phyloP scores from a whole-genome alignment of 2,329 filamentous ascomycete species.

The Diaporthe humulicola region DNA sequence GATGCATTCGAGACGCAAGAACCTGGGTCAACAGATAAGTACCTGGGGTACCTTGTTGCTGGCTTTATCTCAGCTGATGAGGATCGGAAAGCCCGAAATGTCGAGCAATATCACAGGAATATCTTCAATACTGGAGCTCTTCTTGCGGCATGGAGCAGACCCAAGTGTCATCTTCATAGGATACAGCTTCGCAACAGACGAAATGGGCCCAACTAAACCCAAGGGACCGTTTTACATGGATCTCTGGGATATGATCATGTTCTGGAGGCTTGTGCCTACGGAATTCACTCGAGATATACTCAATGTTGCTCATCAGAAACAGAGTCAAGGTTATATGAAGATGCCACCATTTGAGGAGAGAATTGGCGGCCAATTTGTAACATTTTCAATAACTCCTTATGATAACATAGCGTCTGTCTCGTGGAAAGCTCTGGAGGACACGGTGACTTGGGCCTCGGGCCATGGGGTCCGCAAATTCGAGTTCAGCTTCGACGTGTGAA shows the following conservation, averaged over 20 bases:
- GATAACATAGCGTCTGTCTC: background rate
- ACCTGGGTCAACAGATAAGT: background rate
- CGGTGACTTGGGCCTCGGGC: background rate
- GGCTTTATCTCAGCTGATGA: background rate
- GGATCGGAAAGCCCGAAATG: background rate
- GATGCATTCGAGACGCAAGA: background rate
- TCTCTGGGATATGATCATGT: background rate
- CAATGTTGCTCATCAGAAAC: background rate
- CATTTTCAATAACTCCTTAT: background rate
- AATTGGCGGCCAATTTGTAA: background rate
- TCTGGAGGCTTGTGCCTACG: background rate
- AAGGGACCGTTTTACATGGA: background rate
- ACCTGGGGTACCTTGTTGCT: background rate
- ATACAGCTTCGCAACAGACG: background rate
- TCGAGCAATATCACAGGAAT: background rate
- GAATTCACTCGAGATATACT: background rate
- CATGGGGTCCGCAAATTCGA: background rate
- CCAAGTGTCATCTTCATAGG: background rate
- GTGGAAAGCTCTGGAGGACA: background rate
- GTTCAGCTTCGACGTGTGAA: background rate
- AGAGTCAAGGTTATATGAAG: background rate
- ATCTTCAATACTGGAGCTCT: background rate
- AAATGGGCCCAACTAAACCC: background rate
- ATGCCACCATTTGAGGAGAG: background rate
- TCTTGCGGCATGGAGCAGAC: slow-evolving; percentile 21